A percentile compares a stretch with the other conserved stretches of the same genome.
Conservation (phyloP, 2,329 filamentous ascomycete species). For the Tricladium varicosporioides region DNA sequence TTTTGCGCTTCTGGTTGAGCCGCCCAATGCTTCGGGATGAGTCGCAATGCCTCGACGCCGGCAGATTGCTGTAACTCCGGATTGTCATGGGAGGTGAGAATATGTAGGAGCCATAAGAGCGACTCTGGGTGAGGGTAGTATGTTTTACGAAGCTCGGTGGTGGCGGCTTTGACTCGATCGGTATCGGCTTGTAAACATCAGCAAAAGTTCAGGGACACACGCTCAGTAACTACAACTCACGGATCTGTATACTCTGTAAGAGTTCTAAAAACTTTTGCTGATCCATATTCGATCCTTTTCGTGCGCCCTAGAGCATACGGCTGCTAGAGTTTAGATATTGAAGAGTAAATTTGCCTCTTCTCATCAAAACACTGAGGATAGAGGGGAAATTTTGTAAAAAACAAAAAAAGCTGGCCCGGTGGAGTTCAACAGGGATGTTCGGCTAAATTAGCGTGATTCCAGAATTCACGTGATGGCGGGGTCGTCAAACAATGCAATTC, state of each 20-base stretch:
- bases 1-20: constrained; percentile 73
- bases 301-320: neutral
- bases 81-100: constrained; percentile 72
- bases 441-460: too few relatives aligned
- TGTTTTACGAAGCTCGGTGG: constrained; percentile 84
- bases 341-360: constrained; percentile 2
- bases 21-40: constrained; percentile 84
- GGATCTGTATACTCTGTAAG: constrained; percentile 82
- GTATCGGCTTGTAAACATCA: constrained; percentile 68
- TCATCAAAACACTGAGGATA: constrained; percentile 12
- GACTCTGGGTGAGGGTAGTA: constrained; percentile 87
- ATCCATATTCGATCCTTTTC: constrained; percentile 56
- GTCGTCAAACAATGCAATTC: neutral
- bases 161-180: constrained; percentile 84
- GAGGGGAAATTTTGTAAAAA: neutral
- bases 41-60: constrained; percentile 81
- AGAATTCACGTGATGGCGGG: too few relatives aligned
- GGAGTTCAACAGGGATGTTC: too few relatives aligned
- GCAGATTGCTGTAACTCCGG: constrained; percentile 76
- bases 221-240: constrained; percentile 51
- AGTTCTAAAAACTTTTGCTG: constrained; percentile 82
- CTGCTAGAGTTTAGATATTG: neutral
- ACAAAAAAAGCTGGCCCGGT: constrained; percentile 2
- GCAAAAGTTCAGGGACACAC: constrained; percentile 15
- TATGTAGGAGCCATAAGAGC: constrained; percentile 81